Conservation (phyloP, 441 rosid species). For the Syzygium malaccense region DNA sequence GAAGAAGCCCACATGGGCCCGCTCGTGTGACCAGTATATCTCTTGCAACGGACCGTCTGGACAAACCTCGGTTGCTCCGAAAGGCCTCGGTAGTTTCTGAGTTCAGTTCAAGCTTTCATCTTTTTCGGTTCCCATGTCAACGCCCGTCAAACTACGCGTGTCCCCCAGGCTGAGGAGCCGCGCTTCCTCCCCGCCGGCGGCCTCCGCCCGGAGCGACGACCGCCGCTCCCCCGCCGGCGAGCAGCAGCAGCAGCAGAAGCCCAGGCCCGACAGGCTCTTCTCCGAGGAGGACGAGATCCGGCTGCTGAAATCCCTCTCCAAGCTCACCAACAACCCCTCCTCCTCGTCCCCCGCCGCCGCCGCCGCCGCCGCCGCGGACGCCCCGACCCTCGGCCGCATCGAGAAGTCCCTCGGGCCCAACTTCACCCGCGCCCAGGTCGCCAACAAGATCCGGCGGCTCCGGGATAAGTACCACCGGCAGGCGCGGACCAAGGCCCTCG, state of each 20-base stretch:
- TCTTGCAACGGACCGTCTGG: neutral
- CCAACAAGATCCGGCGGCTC: conserved; percentile 2
- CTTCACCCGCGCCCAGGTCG: neutral
- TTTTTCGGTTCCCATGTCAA: neutral
- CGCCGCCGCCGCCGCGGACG: neutral
- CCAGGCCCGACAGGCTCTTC: neutral
- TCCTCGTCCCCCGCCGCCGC: too few relatives aligned
- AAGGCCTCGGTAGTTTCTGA: neutral
- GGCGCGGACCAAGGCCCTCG: neutral
- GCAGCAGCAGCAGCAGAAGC: neutral
- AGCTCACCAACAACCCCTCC: neutral
- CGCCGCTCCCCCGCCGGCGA: neutral
- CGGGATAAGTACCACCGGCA: neutral
- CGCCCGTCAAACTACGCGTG: neutral
- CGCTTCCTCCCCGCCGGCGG: neutral
- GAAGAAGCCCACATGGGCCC: neutral
- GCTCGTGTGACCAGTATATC: neutral
- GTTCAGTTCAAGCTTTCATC: neutral
- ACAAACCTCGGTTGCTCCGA: neutral
- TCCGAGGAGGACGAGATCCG: conserved; percentile 1
- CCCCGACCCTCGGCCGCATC: neutral
- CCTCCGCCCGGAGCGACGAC: neutral
- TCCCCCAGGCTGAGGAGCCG: neutral
- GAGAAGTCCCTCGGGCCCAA: neutral
- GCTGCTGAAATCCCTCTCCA: conserved; percentile 1